Evolutionary conservation across 2,329 filamentous ascomycete species (phyloP).

Genomic region (Colletotrichum graminicola): DNA sequence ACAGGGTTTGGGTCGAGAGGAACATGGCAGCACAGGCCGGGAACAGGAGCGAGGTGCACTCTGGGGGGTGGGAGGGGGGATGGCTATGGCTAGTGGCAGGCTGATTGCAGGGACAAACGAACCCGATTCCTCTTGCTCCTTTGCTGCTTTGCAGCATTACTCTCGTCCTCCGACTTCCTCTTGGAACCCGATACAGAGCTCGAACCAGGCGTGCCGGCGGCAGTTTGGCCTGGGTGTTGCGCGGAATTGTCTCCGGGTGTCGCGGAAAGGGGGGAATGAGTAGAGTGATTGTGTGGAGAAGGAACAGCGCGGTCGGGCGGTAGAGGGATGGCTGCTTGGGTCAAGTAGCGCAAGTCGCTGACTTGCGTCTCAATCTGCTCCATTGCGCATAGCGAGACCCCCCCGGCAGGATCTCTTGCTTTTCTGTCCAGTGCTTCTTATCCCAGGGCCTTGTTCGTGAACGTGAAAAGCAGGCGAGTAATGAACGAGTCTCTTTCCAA

Average conservation of each 20-base stretch:
- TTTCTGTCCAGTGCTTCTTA: slow-evolving; percentile 1
- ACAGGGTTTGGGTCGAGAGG: slow-evolving; percentile 5
- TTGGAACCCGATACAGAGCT: slow-evolving; percentile 45
- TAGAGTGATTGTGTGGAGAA: slow-evolving; percentile 47
- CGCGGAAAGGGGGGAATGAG: slow-evolving; percentile 49
- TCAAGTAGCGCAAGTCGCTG: slow-evolving; percentile 66
- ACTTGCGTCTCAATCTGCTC: slow-evolving; percentile 68
- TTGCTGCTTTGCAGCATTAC: slow-evolving; percentile 60
- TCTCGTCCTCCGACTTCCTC: slow-evolving; percentile 58
- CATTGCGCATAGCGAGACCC: slow-evolving; percentile 52
- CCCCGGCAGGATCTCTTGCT: slow-evolving; percentile 16
- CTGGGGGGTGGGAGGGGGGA: not conserved
- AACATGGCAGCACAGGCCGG: slow-evolving; percentile 7
- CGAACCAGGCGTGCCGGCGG: slow-evolving; percentile 28
- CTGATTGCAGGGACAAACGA: slow-evolving; percentile 47
- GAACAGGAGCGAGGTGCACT: slow-evolving; percentile 24
- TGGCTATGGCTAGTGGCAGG: not conserved
- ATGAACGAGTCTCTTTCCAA: slow-evolving; percentile 31
- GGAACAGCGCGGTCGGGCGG: slow-evolving; percentile 44
- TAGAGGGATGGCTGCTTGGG: slow-evolving; percentile 53
- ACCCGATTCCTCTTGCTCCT: slow-evolving; percentile 72
- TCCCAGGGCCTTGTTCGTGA: slow-evolving; percentile 8
- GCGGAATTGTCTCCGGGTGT: slow-evolving; percentile 64
- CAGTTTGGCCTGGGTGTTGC: slow-evolving; percentile 40
- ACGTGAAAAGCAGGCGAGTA: slow-evolving; percentile 33